Conservation (phyloP, 164 flowering plant genomes). For the Sextonia rubra region DNA sequence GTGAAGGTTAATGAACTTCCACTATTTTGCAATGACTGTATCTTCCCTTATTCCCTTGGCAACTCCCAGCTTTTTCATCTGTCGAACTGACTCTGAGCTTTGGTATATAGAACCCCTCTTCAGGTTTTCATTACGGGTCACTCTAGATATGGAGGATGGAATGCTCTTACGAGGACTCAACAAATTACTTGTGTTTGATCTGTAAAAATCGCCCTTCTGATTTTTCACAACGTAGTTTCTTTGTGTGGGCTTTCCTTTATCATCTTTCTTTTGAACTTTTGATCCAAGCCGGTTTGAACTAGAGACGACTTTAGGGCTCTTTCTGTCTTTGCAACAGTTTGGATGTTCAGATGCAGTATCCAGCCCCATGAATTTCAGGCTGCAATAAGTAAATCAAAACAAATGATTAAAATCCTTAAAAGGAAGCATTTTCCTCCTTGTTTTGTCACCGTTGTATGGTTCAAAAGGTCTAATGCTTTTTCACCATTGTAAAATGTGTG, state of each 20-base stretch:
- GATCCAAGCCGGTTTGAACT: conserved; percentile 28
- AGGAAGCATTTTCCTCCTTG: background rate
- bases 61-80: conserved; percentile 22
- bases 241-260: conserved; percentile 21
- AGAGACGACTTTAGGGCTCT: conserved; percentile 51
- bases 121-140: conserved; percentile 25
- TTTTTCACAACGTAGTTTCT: conserved; percentile 36
- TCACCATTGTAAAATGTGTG: background rate
- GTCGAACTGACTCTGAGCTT: conserved; percentile 46
- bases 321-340: conserved; percentile 30
- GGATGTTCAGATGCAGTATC: conserved; percentile 52
- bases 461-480: background rate
- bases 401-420: background rate
- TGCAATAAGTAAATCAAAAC: conserved; percentile 22
- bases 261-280: conserved; percentile 23
- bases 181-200: conserved; percentile 41
- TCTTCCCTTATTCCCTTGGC: conserved; percentile 41
- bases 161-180: conserved; percentile 44
- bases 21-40: conserved; percentile 39
- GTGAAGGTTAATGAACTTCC: conserved; percentile 35
- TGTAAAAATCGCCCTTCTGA: conserved; percentile 36
- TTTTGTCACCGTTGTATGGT: background rate
- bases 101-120: conserved; percentile 75
- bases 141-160: conserved; percentile 27
- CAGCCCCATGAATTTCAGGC: conserved; percentile 40